These are phyloP conservation scores for Aspergillus caelatus DNA, from an alignment of 2,329 filamentous ascomycete species.

Conservation along the genomic window DNA sequence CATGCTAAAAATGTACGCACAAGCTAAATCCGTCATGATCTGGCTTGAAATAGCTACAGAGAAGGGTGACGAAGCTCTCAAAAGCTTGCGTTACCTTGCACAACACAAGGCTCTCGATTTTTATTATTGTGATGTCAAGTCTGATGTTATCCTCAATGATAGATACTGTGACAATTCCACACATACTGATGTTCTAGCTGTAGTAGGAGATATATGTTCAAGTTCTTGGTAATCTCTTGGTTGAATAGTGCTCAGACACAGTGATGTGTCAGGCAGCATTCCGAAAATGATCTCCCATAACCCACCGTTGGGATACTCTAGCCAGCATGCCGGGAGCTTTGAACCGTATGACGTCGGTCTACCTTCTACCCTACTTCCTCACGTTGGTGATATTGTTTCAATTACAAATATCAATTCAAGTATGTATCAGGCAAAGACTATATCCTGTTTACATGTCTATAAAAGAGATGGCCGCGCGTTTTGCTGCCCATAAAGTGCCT, in stretches of 20 bases:
- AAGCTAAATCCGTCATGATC: background rate
- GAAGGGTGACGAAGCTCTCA: background rate
- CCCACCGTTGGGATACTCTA: background rate
- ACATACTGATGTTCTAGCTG: slow-evolving; percentile 9
- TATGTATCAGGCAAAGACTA: background rate
- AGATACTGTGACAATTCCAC: slow-evolving; percentile 14
- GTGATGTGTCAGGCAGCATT: background rate
- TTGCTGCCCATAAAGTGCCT: background rate
- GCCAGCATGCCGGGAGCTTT: background rate
- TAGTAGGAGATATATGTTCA: background rate
- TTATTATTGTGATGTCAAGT: background rate
- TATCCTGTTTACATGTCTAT: background rate
- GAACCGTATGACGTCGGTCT: background rate
- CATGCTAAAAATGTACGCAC: too few species aligned
- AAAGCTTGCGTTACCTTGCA: too few species aligned
- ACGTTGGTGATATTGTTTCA: background rate
- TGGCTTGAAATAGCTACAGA: background rate
- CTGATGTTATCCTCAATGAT: background rate
- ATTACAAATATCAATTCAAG: background rate
- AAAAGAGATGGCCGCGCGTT: background rate
- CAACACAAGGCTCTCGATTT: too few species aligned
- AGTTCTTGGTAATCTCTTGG: background rate
- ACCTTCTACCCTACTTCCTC: background rate
- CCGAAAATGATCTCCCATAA: background rate
- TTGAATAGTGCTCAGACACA: background rate